phyloP scores from a whole-genome alignment of 352 stramenopile genomes.

The Globisporangium irregulare region DNA sequence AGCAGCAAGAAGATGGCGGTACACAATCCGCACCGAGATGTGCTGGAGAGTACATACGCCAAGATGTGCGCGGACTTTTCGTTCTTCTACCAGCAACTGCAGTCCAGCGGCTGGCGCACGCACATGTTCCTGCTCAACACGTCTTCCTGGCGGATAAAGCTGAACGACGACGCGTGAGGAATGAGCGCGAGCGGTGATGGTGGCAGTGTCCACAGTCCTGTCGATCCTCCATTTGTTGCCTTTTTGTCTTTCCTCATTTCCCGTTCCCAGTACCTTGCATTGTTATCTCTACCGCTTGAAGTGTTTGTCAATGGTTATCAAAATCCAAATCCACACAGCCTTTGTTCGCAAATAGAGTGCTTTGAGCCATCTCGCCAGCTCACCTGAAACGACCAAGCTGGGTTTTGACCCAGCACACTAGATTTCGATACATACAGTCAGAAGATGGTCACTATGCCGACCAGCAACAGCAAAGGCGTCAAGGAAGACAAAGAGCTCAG shows the following conservation, averaged over 20 bases:
- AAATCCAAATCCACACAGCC: background rate
- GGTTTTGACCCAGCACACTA: background rate
- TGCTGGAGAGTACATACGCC: conserved; percentile 45
- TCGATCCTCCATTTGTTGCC: background rate
- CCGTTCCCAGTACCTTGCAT: background rate
- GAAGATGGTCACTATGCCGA: background rate
- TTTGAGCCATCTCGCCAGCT: background rate
- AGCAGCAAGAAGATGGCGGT: conserved; percentile 12
- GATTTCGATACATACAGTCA: background rate
- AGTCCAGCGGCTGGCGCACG: conserved; percentile 62
- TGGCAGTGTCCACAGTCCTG: background rate
- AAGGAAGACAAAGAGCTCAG: background rate
- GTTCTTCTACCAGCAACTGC: conserved; percentile 59
- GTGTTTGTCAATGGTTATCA: background rate
- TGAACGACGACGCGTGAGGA: conserved; percentile 36
- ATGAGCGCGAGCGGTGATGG: background rate
- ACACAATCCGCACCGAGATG: conserved; percentile 1
- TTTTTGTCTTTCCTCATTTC: background rate
- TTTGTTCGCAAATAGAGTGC: background rate
- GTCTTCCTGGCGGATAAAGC: conserved; percentile 59
- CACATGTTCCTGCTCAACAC: conserved; percentile 76
- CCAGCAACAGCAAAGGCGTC: background rate
- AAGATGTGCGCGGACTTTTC: conserved; percentile 58
- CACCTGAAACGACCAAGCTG: background rate
- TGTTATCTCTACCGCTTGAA: background rate